Evolutionary conservation across 2,329 filamentous ascomycete species (phyloP).

Genomic region (Colletotrichum sansevieriae): DNA sequence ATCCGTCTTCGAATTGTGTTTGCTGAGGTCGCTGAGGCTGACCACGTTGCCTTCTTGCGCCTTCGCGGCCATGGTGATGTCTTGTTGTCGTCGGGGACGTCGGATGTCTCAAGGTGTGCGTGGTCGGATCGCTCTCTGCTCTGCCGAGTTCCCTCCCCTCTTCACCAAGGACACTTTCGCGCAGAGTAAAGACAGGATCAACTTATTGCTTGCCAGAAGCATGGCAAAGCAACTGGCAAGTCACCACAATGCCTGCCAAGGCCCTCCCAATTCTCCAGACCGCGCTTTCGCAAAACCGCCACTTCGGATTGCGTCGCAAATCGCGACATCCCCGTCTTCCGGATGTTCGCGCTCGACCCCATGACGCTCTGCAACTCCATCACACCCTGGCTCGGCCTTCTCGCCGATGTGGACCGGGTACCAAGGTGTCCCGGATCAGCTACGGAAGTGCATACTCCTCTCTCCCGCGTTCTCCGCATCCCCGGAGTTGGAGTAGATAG

Average conservation of each 20-base stretch:
- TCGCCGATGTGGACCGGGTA: constrained; percentile 33
- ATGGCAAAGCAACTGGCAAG: not conserved
- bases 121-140: not conserved
- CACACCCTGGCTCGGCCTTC: constrained; percentile 23
- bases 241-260: constrained; percentile 1
- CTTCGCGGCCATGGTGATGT: constrained; percentile 15
- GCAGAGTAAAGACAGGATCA: not conserved
- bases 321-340: constrained; percentile 24
- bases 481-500: constrained; percentile 10
- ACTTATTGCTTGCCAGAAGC: not conserved
- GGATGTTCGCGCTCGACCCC: not conserved
- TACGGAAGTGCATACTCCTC: not conserved
- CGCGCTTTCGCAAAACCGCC: not conserved
- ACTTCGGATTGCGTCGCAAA: constrained; percentile 14
- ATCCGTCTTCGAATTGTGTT: constrained; percentile 62
- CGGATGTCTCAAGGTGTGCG: not conserved
- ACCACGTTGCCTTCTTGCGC: constrained; percentile 29
- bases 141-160: not conserved
- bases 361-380: constrained; percentile 11
- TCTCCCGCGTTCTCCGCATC: constrained; percentile 7
- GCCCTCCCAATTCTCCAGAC: not conserved
- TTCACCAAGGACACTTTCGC: not conserved
- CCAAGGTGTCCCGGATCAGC: not conserved
- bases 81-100: too few relatives aligned
- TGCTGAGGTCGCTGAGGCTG: constrained; percentile 55